Base-by-base conservation (phyloP, 2,329 filamentous ascomycete species). In the Bipolaris gigantea region DNA sequence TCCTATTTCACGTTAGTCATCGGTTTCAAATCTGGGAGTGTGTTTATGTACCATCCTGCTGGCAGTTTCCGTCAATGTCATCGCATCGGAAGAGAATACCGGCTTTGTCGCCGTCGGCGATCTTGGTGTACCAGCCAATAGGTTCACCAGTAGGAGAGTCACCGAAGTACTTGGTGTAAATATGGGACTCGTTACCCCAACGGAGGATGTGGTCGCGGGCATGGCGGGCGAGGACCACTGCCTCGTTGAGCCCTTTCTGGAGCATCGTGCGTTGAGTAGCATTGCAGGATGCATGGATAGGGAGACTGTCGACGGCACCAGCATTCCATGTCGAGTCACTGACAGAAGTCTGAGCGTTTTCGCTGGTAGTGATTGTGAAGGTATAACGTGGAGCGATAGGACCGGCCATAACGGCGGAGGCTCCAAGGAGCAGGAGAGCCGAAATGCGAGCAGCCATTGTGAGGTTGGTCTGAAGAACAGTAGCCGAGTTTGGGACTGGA, bases 101-200 rank as follows among this genome's bases (percentile, higher is more conserved):
- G 0, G 75, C 75, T 64, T 83, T 83, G 71, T 88, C 81, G 1
- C 80, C 84, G 39, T 79, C 78, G 62, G 83, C 76, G 30, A 89
- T 76, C 53, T 83, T 80, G 48, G 86, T 82, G 60, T 80, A 87
- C 77, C 84, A 86, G 4, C 87, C 87, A 38, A 86, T 77, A 3
- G 83, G 80, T 57, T 81, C 79, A 19, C 81, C 80, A 2, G 85
- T 83, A 4, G 84, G 77, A 1, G 77, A 77, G 48, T 83, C 79
- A 41, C 87, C 85, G 66, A 89, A 89, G 75, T 89, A 89, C 74
- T 86, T 88, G 48, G 76, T 76, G 66, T 84, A 85, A 54, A 87
- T 79, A 18, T 80, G 76, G 9, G 84, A 87, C 23, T 78, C 75
- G 71, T 81, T 79, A 30, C 85, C 84, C 62, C 77, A 82, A 42